Conservation (phyloP, 2,329 filamentous ascomycete genomes). For the Westerdykella sp. region DNA sequence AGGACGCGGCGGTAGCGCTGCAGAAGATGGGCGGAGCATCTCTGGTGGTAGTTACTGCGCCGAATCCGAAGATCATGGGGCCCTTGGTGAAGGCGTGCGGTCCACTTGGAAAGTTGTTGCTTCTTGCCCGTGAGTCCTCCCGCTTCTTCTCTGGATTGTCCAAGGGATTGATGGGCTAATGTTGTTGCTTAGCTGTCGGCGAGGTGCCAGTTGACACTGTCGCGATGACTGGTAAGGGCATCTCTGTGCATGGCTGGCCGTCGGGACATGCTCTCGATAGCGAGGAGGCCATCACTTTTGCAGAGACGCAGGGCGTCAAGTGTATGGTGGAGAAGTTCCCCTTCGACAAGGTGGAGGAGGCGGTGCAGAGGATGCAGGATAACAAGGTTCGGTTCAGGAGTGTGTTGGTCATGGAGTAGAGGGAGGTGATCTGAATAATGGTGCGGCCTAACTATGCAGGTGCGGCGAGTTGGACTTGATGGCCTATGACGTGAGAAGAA, state of each 20-base stretch:
- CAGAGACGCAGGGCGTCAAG: slow-evolving; percentile 43
- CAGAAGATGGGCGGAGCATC: slow-evolving; percentile 56
- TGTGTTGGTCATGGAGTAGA: slow-evolving; percentile 45
- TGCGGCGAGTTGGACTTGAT: too few relatives aligned
- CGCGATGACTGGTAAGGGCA: slow-evolving; percentile 42
- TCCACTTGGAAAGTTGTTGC: slow-evolving; percentile 52
- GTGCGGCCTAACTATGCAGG: too few relatives aligned
- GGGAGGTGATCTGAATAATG: background rate
- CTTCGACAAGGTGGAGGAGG: slow-evolving; percentile 46
- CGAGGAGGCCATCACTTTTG: slow-evolving; percentile 50
- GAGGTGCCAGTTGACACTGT: slow-evolving; percentile 42
- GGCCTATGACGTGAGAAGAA: too few relatives aligned
- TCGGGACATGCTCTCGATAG: slow-evolving; percentile 48
- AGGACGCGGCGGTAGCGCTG: slow-evolving; percentile 47
- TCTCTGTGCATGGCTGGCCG: slow-evolving; percentile 49
- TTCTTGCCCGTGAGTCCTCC: slow-evolving; percentile 45
- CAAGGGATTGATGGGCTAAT: background rate
- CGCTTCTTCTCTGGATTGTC: background rate
- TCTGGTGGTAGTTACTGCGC: slow-evolving; percentile 58
- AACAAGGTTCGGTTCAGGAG: slow-evolving; percentile 48
- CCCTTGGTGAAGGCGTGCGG: slow-evolving; percentile 51
- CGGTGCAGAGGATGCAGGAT: slow-evolving; percentile 45
- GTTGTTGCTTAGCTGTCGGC: slow-evolving; percentile 35
- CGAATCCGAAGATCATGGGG: slow-evolving; percentile 51
- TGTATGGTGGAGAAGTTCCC: slow-evolving; percentile 51